Conservation (phyloP, 1,284 basidiomycete species). For the Somion occarium region DNA sequence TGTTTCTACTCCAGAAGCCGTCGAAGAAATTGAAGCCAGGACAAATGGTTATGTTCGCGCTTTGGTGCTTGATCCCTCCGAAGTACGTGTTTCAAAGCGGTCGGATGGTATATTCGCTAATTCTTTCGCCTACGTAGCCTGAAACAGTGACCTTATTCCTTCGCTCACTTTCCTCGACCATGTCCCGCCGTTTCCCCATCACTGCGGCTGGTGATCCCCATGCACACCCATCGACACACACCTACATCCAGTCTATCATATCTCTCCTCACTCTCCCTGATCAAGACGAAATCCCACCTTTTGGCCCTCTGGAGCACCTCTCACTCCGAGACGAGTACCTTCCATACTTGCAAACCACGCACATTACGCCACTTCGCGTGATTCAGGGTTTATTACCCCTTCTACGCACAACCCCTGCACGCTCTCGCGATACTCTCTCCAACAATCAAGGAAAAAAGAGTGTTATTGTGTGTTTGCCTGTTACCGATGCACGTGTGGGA, state of each 20-base stretch:
- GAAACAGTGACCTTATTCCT: constrained; percentile 69
- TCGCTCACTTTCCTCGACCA: constrained; percentile 69
- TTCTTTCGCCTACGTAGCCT: constrained; percentile 37
- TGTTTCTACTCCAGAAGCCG: constrained; percentile 60
- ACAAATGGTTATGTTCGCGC: constrained; percentile 73
- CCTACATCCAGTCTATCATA: constrained; percentile 67
- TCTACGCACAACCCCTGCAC: constrained; percentile 55
- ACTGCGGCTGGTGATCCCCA: constrained; percentile 74
- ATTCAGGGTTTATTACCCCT: constrained; percentile 74
- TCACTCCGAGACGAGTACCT: constrained; percentile 59
- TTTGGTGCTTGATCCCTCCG: constrained; percentile 70
- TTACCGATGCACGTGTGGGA: constrained; percentile 63
- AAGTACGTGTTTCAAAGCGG: constrained; percentile 39
- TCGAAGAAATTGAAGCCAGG: constrained; percentile 55
- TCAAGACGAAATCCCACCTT: constrained; percentile 28
- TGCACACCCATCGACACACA: constrained; percentile 53
- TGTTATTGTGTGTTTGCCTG: constrained; percentile 68
- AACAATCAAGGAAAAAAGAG: constrained; percentile 47
- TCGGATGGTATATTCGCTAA: constrained; percentile 4
- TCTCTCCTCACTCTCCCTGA: constrained; percentile 61
- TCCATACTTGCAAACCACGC: constrained; percentile 64
- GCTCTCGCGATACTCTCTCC: constrained; percentile 37
- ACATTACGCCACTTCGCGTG: constrained; percentile 68
- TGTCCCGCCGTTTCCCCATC: constrained; percentile 79
- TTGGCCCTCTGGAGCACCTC: constrained; percentile 67